Evolutionary conservation across 768 basidiomycete genomes (phyloP).

Genomic region (Nidularia sp.): DNA sequence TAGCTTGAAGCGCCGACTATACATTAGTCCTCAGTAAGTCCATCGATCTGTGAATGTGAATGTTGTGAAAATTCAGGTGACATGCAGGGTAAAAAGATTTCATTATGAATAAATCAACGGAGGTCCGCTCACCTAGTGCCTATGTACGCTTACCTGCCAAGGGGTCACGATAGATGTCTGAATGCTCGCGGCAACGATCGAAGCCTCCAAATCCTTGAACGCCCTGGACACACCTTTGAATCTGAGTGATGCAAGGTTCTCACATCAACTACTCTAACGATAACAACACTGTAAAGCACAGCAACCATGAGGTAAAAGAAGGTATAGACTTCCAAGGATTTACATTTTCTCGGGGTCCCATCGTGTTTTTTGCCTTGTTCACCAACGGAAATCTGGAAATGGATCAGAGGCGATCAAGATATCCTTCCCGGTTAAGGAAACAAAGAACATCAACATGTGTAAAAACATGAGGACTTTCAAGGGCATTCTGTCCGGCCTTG

Average conservation of each 20-base stretch:
- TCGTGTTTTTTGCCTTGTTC: background rate
- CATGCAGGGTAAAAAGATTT: no score
- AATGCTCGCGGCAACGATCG: background rate
- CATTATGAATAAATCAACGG: no score
- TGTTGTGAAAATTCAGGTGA: no score
- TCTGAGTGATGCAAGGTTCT: background rate
- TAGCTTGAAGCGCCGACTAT: no score
- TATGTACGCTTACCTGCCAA: background rate
- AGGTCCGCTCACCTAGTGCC: no score
- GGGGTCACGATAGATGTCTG: background rate
- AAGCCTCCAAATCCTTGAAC: background rate
- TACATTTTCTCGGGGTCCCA: slow-evolving; percentile 5
- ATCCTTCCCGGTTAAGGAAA: slow-evolving; percentile 5
- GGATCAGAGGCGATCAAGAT: background rate
- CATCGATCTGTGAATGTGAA: no score
- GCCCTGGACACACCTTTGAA: background rate
- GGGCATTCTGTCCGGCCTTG: background rate
- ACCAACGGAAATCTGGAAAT: slow-evolving; percentile 1
- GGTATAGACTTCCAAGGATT: background rate
- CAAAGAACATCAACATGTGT: slow-evolving; percentile 32
- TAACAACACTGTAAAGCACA: background rate
- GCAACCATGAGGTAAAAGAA: slow-evolving; percentile 28
- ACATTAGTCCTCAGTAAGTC: no score
- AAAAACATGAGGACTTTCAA: slow-evolving; percentile 29
- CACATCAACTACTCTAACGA: background rate